Percentiles rank a stretch among this genome's conserved stretches.
These are phyloP conservation scores for Fraxinus cuspidata DNA, from an alignment of 257 asterid species.

Conservation along the genomic window DNA sequence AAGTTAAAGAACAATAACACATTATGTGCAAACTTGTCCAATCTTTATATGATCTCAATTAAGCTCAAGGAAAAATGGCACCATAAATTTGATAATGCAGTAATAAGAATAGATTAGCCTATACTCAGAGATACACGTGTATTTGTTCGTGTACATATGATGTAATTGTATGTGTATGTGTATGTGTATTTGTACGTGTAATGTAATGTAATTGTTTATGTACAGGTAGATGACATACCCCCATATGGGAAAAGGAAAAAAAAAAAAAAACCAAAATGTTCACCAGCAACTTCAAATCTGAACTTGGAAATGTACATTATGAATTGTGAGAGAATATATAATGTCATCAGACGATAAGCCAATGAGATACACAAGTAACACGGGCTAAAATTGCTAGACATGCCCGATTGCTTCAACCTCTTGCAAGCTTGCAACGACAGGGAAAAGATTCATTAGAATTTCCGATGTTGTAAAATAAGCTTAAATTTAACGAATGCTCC, in stretches of 20 bases:
- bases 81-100: neutral
- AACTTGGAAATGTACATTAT: neutral
- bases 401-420: neutral
- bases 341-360: neutral
- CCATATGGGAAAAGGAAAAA: no score
- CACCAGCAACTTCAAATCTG: neutral
- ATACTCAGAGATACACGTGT: neutral
- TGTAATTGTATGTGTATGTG: neutral
- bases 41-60: no score
- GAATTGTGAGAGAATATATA: neutral
- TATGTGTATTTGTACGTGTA: neutral
- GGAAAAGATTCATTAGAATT: neutral
- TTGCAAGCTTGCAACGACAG: neutral
- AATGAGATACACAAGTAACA: neutral
- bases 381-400: neutral
- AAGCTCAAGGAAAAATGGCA: no score
- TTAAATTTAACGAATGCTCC: slow-evolving; percentile 42
- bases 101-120: neutral
- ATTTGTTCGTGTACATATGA: neutral
- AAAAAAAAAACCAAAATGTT: neutral
- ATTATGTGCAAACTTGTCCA: no score
- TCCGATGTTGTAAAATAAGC: neutral
- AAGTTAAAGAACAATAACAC: no score
- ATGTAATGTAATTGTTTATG: neutral
- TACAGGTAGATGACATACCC: neutral